phyloP scores from a whole-genome alignment of 306 rosid genomes.

The Lathyrus sativus region DNA sequence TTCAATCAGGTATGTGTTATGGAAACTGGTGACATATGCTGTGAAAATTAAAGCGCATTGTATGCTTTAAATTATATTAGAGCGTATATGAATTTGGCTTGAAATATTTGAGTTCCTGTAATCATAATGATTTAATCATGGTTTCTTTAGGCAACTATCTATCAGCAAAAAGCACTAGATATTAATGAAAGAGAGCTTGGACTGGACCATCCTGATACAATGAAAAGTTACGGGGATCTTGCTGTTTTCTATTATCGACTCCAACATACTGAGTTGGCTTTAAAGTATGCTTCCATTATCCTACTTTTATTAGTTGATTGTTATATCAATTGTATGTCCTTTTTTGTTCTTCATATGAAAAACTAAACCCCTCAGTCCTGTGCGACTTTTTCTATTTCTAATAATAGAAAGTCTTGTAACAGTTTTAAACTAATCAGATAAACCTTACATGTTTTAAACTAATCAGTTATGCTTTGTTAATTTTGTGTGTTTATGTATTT shows the following conservation, averaged over 20 bases:
- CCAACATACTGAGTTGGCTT: constrained; percentile 95
- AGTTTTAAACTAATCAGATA: neutral
- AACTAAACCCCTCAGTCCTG: neutral
- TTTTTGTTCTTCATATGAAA: constrained; percentile 26
- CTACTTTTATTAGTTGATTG: constrained; percentile 23
- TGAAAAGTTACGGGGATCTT: constrained; percentile 98
- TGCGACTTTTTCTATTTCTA: constrained; percentile 24
- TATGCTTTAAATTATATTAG: neutral
- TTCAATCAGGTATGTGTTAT: constrained; percentile 76
- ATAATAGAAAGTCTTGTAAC: constrained; percentile 9
- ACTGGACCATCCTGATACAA: constrained; percentile 99
- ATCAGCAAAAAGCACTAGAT: constrained; percentile 98
- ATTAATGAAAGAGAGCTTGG: constrained; percentile 98
- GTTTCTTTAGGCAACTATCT: constrained; percentile 79
- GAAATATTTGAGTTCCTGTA: constrained; percentile 5
- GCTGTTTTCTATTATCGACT: constrained; percentile 99
- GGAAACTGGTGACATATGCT: constrained; percentile 29
- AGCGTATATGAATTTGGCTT: neutral
- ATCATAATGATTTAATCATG: constrained; percentile 25
- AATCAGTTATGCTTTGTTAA: too few relatives aligned
- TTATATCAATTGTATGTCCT: constrained; percentile 15
- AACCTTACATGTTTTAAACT: neutral
- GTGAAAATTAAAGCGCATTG: neutral
- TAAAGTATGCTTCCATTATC: constrained; percentile 67
- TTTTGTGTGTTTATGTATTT: neutral